These are phyloP conservation scores for Albifimbria verrucaria DNA, from an alignment of 2,329 filamentous ascomycete species.

Conservation along the genomic window DNA sequence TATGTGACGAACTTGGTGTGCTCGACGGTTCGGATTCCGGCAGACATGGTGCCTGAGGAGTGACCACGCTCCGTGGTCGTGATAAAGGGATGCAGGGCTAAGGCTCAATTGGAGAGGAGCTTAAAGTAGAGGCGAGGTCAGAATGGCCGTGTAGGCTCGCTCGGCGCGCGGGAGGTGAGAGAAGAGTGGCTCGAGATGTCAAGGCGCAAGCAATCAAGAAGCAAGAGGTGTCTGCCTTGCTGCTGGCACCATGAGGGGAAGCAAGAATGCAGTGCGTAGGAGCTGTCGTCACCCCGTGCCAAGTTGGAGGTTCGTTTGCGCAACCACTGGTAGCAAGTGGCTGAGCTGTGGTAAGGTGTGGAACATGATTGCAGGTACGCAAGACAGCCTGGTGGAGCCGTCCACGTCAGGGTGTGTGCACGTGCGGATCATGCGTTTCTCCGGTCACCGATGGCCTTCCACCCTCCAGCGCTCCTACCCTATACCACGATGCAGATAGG, in stretches of 20 bases:
- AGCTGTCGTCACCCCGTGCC: conserved; percentile 25
- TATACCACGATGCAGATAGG: too few species aligned
- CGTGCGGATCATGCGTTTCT: too few species aligned
- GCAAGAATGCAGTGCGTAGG: background rate
- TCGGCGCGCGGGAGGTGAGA: background rate
- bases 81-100: background rate
- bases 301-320: conserved; percentile 13
- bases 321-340: conserved; percentile 10
- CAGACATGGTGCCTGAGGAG: conserved; percentile 20
- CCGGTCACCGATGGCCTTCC: too few species aligned
- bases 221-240: background rate
- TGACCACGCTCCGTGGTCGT: background rate
- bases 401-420: too few species aligned
- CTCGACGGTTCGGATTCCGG: conserved; percentile 29
- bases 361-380: too few species aligned
- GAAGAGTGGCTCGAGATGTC: background rate
- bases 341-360: conserved; percentile 16
- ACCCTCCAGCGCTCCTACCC: too few species aligned
- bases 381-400: too few species aligned
- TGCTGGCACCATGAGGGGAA: background rate
- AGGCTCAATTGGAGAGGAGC: too few species aligned
- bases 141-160: background rate
- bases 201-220: background rate
- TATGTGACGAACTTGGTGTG: conserved; percentile 29
- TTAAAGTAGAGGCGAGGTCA: background rate